A percentile compares a stretch with the other conserved stretches of the same genome.
Evolutionary conservation across 2,329 filamentous ascomycete species (phyloP).

Genomic region (Cladosporium velox): DNA sequence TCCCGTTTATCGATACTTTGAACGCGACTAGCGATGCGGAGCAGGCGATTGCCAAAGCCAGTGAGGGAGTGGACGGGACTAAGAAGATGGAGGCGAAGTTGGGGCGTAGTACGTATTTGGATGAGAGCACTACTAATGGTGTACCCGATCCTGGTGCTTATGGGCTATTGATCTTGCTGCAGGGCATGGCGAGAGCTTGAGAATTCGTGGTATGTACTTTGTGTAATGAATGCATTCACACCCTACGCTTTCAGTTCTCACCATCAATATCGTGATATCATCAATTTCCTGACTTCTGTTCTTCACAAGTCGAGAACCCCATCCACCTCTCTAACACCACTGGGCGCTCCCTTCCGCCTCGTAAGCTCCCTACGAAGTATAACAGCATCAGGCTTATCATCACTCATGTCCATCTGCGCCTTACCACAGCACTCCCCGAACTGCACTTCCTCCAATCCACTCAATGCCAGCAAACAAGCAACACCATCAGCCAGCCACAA

Average conservation of each 20-base stretch:
- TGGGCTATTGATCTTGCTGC: slow-evolving; percentile 39
- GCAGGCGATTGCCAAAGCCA: slow-evolving; percentile 31
- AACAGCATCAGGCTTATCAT: slow-evolving; percentile 28
- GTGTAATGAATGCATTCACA: not conserved
- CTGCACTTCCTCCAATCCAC: slow-evolving; percentile 31
- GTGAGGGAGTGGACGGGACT: slow-evolving; percentile 37
- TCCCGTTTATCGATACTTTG: slow-evolving; percentile 38
- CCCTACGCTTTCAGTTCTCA: not conserved
- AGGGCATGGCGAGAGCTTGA: slow-evolving; percentile 33
- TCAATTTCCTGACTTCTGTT: not conserved
- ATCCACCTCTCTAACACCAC: slow-evolving; percentile 31
- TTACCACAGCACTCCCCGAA: slow-evolving; percentile 23
- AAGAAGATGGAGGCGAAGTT: slow-evolving; percentile 40
- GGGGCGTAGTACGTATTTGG: slow-evolving; percentile 39
- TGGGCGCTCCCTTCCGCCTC: slow-evolving; percentile 25
- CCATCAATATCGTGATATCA: not conserved
- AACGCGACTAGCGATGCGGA: slow-evolving; percentile 26
- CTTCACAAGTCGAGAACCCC: slow-evolving; percentile 29
- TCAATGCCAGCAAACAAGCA: slow-evolving; percentile 31
- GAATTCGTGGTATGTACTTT: not conserved
- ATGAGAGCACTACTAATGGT: slow-evolving; percentile 39
- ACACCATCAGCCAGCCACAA: slow-evolving; percentile 34
- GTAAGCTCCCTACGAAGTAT: slow-evolving; percentile 30
- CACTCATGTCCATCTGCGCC: slow-evolving; percentile 24
- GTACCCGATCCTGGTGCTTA: slow-evolving; percentile 42